Base-by-base conservation (phyloP, 2,329 filamentous ascomycete genomes). In the Cytospora schulzeri region DNA sequence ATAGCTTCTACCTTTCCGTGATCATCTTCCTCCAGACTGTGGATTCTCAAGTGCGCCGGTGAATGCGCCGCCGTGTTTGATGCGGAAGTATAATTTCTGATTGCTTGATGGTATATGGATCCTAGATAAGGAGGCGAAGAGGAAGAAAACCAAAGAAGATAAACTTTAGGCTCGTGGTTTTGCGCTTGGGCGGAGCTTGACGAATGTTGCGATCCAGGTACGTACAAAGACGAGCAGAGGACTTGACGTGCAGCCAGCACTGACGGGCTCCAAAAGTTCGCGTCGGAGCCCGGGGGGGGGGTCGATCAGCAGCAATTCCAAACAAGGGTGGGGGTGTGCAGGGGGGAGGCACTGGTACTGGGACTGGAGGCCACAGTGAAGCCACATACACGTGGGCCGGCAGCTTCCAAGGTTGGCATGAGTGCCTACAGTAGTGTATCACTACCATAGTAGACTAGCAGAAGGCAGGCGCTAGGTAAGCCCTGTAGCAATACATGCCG, bases 1-100 rank as follows among this genome's bases (percentile, higher is more conserved):
- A 29, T 65, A 57, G 50, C 41, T 59, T 29, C 52, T 67, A 66
- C 41, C 52, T 33, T 12, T 48, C 19, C 64, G 45, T 66, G 57
- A 41, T 62, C 60, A 63, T 67, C 60, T 41, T 41, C 58, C n/a
- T 28, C 26, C 31, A 24, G 5, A 38, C 29, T n/a, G 8, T 12
- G 38, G 31, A 15, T 29, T 24, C 26, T 38, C 17, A 22, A 48
- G 26, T 50, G 52, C 41, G 29, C 31, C 41, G 11, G 52, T 38
- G 11, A 24, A 56, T 56, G 38, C 60, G 38, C 52, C 22, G 52
- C 19, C 22, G 28, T 24, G 22, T 29, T 8, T 24, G 15, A 35
- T 26, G 5, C 19, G n/a, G 2, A 12, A 14, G n/a, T 24, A 48
- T 22, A 24, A 2, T 7, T 24, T 48, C 45, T 24, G 22, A 15